Base-by-base conservation (phyloP, 371 early-diverging fungal species). In the Mortierella sp. region DNA sequence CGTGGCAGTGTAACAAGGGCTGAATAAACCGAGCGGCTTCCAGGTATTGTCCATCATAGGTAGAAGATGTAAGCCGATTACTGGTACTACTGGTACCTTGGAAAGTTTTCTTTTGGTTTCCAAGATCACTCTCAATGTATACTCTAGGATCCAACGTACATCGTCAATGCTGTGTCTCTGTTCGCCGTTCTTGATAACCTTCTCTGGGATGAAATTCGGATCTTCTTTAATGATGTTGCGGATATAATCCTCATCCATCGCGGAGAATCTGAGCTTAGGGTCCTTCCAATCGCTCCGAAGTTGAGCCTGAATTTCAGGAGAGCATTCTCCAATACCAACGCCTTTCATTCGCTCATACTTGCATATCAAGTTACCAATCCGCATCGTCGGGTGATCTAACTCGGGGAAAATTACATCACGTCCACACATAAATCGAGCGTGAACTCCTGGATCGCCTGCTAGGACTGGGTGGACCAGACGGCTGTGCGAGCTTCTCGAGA, bases 1-100 rank as follows among this genome's bases (percentile, higher is more conserved):
- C 1, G 40, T 36, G 22, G 68, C 61, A 7, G 36, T n/a, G 22
- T 76, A 67, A 10, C 50, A 64, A 5, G 2, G 21, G 0, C 62
- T 3, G 3, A n/a, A 16, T n/a, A 57, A 28, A 4, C 0, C 5
- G 0, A 70, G 52, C 0, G 28, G 50, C 40, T 47, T 59, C 76
- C 76, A 76, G 15, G 58, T 45, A 2, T 67, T 64, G 55, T 67
- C 60, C 13, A 50, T 28, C 53, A 76, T 15, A 2, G 76, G 76
- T 2, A 76, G 0, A 4, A 76, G 50, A 8, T 59, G 16, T 0
- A 76, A 64, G 8, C 40, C 58, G 28, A 28, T 28, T 28, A 28
- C 28, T 28, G 28, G 28, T 7, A 7, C 0, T 2, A 71, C 2
- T 1, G 64, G 52, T 4, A 57, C 67, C 38, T 21, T 8, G n/a